Evolutionary conservation across 805 yeast species (phyloP).

Genomic region (Ogataea ganodermae): DNA sequence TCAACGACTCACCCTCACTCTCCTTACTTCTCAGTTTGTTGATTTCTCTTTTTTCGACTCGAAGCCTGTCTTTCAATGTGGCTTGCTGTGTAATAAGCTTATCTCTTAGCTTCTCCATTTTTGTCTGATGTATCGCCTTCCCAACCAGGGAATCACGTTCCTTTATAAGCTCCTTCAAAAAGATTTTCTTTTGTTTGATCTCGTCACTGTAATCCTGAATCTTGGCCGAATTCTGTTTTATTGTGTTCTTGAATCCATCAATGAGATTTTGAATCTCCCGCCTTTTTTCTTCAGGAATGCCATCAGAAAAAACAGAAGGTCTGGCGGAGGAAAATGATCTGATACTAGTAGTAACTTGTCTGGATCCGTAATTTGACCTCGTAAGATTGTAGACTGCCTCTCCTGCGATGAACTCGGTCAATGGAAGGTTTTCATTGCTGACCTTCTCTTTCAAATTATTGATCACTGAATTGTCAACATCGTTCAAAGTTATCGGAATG

Average conservation of each 20-base stretch:
- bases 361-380: slow-evolving; percentile 65
- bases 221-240: slow-evolving; percentile 14
- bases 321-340: slow-evolving; percentile 28
- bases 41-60: slow-evolving; percentile 19
- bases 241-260: slow-evolving; percentile 8
- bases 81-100: slow-evolving; percentile 20
- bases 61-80: slow-evolving; percentile 20
- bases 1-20: slow-evolving; percentile 16
- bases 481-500: slow-evolving; percentile 64
- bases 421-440: slow-evolving; percentile 43
- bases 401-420: slow-evolving; percentile 63
- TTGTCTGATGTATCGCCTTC: slow-evolving; percentile 17
- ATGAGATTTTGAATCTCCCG: slow-evolving; percentile 21
- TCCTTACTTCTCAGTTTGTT: slow-evolving; percentile 17
- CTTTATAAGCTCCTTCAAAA: slow-evolving; percentile 11
- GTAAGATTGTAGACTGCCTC: slow-evolving; percentile 50
- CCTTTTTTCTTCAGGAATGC: slow-evolving; percentile 34
- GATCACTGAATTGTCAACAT: slow-evolving; percentile 43
- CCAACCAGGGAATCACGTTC: slow-evolving; percentile 13
- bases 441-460: slow-evolving; percentile 36
- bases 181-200: slow-evolving; percentile 8
- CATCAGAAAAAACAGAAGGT: slow-evolving; percentile 35
- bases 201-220: slow-evolving; percentile 1
- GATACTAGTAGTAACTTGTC: slow-evolving; percentile 50
- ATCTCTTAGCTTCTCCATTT: slow-evolving; percentile 16